Evolutionary conservation across 177 flowering plant genomes (phyloP), one percentile per base, ranked within the genome.

Genomic region (Tripterygium wilfordii): DNA sequence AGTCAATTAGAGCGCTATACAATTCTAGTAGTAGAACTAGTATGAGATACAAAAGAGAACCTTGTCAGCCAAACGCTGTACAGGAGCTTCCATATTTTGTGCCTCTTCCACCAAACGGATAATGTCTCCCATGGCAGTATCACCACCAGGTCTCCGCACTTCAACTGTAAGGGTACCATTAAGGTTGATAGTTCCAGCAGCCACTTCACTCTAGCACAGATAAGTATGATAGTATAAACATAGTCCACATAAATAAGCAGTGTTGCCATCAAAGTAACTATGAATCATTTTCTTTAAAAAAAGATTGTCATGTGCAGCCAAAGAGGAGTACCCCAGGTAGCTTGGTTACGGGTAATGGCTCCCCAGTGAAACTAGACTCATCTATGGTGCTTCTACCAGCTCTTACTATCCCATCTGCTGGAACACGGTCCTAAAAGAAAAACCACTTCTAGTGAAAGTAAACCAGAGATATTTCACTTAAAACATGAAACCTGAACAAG

Each of bases 331-430:
- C 99, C 96, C 90, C 97, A 48, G 88, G 79, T 35, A 86, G 24
- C 69, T 94, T 94, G 20, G 91, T 84, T 48, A 85, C 85, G 22
- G 99, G 99, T 49, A 94, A 62, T 53, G 97, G 97, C 73, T 92
- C 99, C 57, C 99, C 99, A 1, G 96, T 89, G 57, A 92, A 80
- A 62, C 91, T 83, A 47, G 99, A 94, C 61, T 94, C 99, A 61
- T 94, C 97, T 57, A 89, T 69, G 21, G 85, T 84, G 75, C 99
- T 94, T 74, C 97, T 83, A 63, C 99, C 99, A 56, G 92, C 83
- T 63, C 53, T 79, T 35, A 94, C 96, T 52, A 78, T 68, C 50
- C 99, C 99, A 94, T 94, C 99, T 41, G 85, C 95, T 21, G 99
- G 99, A 45, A 94, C 60, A 27, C 96, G 92, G 53, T 94, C 99